These are phyloP conservation scores for Coniella lustricola DNA, from an alignment of 2,329 filamentous ascomycete species.

Conservation along the genomic window DNA sequence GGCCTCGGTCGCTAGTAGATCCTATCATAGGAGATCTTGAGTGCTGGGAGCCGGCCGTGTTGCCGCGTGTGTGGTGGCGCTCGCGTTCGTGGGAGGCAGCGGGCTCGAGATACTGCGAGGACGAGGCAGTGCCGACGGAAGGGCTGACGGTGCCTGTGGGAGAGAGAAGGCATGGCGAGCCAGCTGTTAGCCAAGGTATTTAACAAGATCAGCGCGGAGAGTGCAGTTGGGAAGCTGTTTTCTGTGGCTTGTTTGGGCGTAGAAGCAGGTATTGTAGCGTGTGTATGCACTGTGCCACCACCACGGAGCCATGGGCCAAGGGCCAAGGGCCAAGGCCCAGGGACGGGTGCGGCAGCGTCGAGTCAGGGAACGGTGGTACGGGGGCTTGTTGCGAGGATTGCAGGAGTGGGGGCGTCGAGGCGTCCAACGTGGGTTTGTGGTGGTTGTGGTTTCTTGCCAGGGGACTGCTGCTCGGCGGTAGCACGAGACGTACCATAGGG, in stretches of 20 bases:
- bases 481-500: conserved; percentile 54
- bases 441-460: no score
- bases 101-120: conserved; percentile 14
- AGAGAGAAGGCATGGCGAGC: conserved; percentile 19
- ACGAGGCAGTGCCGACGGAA: conserved; percentile 21
- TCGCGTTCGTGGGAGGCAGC: conserved; percentile 18
- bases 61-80: conserved; percentile 35
- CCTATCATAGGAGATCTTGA: conserved; percentile 38
- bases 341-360: neutral
- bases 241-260: neutral
- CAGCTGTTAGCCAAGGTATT: neutral
- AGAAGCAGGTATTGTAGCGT: conserved; percentile 1
- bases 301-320: no score
- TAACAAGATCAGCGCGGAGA: no score
- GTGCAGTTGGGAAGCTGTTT: no score
- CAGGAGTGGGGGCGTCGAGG: conserved; percentile 2
- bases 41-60: conserved; percentile 28
- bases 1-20: conserved; percentile 40
- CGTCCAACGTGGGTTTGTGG: conserved; percentile 3
- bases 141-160: conserved; percentile 28
- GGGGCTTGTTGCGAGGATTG: conserved; percentile 1
- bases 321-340: no score
- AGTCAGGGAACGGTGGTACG: neutral
- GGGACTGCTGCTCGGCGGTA: no score
- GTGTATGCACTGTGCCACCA: no score